Evolutionary conservation across 352 stramenopile genomes (phyloP), one percentile per base, ranked within the genome.

Genomic region (Phytopythium mirpurense): DNA sequence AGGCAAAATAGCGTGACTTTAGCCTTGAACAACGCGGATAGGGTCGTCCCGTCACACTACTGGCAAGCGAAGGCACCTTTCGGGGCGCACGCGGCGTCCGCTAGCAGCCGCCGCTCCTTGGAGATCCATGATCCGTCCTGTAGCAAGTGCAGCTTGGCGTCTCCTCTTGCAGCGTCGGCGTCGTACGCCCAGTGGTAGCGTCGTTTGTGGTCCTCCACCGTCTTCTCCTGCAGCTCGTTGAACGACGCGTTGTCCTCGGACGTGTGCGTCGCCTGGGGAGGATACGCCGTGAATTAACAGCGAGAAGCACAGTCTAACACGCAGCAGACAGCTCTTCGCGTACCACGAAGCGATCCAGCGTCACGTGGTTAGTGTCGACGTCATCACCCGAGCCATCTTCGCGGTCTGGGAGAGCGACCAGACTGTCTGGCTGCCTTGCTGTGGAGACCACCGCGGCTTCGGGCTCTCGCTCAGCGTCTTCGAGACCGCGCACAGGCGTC

Each of bases 201-300:
- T 45, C 68, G 64, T 32, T 79, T 65, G 58, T 95, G 84, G 24
- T 79, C 75, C 54, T 79, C 69, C 14, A 90, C 60, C 4, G 76
- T 54, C 46, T 95, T 82, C 36, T 86, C 70, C 57, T 93, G 84
- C 16, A 95, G 60, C 46, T 80, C 80, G 16, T 74, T 70, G 52
- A 92, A 95, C 21, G 82, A 65, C 14, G 79, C 74, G 46, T 95
- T 95, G 65, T 95, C 84, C 51, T 95, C 84, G 0, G 84, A 93
- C 35, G 84, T 95, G 59, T 95, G 77, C 0, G 75, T 90, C 32
- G 78, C 76, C 75, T 86, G 31, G 11, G 18, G 10, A 47, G 0
- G 5, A 21, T 9, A 32, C 9, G n/a, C 19, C 27, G 49, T 8
- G 8, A 35, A 26, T 47, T 15, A 47, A 8, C 27, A 5, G 3